These are phyloP conservation scores for Fagopyrum esculentum DNA, from an alignment of 148 eudicot species.

Conservation along the genomic window DNA sequence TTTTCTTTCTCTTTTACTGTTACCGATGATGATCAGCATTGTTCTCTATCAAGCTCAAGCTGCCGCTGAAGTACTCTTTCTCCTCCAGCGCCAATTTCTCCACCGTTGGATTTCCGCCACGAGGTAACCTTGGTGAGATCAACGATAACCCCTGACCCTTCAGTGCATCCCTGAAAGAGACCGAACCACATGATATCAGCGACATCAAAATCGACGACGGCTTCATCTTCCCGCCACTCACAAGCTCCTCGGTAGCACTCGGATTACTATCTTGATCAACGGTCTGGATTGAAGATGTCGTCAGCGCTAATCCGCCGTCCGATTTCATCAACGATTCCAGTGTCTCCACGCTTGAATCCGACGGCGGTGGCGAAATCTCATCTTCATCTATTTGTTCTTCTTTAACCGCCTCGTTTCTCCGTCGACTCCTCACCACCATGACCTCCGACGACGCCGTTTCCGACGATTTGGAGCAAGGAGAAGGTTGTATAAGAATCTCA, in stretches of 20 bases:
- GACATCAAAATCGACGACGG: slow-evolving; percentile 54
- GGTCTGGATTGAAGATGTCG: neutral
- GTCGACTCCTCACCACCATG: slow-evolving; percentile 18
- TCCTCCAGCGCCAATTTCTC: slow-evolving; percentile 24
- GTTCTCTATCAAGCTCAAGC: no score
- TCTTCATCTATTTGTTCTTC: slow-evolving; percentile 15
- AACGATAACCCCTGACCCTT: slow-evolving; percentile 25
- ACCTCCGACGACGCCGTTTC: slow-evolving; percentile 30
- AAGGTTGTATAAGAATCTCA: slow-evolving; percentile 34
- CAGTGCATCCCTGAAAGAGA: slow-evolving; percentile 35
- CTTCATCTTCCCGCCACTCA: slow-evolving; percentile 22
- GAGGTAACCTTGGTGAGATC: slow-evolving; percentile 41
- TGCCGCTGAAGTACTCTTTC: neutral
- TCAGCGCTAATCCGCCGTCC: slow-evolving; percentile 36
- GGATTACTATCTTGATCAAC: slow-evolving; percentile 11
- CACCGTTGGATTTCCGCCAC: slow-evolving; percentile 30
- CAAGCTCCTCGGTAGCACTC: slow-evolving; percentile 10
- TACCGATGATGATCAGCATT: neutral
- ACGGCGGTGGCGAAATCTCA: slow-evolving; percentile 93
- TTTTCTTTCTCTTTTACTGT: no score
- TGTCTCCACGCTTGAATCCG: slow-evolving; percentile 92
- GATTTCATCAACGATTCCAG: slow-evolving; percentile 74
- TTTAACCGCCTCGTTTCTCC: slow-evolving; percentile 42
- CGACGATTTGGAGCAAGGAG: slow-evolving; percentile 21
- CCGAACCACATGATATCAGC: slow-evolving; percentile 49